Evolutionary conservation across 805 yeast species (phyloP), one percentile per base, ranked within the genome.

Genomic region (Starmera dryadoides): DNA sequence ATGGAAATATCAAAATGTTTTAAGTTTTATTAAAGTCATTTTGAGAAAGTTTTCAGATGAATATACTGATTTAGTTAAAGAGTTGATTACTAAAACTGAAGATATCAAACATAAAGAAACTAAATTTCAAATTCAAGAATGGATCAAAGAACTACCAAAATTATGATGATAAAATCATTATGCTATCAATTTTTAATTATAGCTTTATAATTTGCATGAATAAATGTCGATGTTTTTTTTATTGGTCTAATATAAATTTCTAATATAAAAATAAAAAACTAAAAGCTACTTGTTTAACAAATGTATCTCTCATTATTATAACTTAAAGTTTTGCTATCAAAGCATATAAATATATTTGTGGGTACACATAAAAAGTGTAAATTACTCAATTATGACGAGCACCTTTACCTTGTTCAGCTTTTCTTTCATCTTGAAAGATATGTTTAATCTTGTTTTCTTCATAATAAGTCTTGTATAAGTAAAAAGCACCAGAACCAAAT

Each of bases 1-100:
- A 23, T 71, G 75, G 75, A 69, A 69, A 39, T 66, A 69, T 38
- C 59, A 60, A 23, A 55, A 63, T 7, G 44, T 61, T 10, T 36
- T 64, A 33, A 59, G 66, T 15, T 59, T 71, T 34, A 37, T 62
- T 14, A 66, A 66, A 49, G 58, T 69, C 39, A 17, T 64, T 12
- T 34, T 68, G 39, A 66, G 73, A 59, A 67, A 66, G 38, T 64
- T 63, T 39, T 72, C 77, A 2, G 66, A 60, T 30, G 72, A 75
- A 15, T 76, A 47, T 49, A 50, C 43, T 11, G 36, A 47, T 10
- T 40, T 66, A 25, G 45, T 54, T 3, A 56, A 53, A 3, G 53
- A 59, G 22, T 62, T 70, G 41, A 56, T 49, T 25, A 53, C 56
- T 26, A 63, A 62, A 6, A 56, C 71, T 35, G 52, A 50, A 19